These are phyloP conservation scores for Carpinus viminea DNA, from an alignment of 306 rosid species.

Conservation along the genomic window DNA sequence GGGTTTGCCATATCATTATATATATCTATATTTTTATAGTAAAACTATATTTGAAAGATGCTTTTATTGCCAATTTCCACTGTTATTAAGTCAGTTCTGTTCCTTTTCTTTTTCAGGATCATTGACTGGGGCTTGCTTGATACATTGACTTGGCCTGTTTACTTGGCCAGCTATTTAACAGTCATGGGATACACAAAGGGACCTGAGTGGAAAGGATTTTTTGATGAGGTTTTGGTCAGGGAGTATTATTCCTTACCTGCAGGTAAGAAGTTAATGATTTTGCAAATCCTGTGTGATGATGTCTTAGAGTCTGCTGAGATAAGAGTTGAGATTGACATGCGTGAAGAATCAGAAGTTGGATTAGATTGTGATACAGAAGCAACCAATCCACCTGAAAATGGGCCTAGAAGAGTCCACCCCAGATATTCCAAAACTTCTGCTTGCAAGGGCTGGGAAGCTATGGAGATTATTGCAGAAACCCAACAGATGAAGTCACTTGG, in stretches of 20 bases:
- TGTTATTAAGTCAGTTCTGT: constrained; percentile 2
- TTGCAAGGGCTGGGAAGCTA: constrained; percentile 57
- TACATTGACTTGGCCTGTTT: constrained; percentile 87
- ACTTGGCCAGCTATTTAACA: constrained; percentile 64
- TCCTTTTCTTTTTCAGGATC: constrained; percentile 48
- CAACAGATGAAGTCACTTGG: constrained; percentile 40
- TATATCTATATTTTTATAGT: neutral
- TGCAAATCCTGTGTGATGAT: constrained; percentile 84
- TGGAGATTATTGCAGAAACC: constrained; percentile 42
- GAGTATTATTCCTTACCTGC: constrained; percentile 76
- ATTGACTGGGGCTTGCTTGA: constrained; percentile 86
- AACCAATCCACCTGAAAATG: constrained; percentile 48
- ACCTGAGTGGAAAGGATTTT: constrained; percentile 71
- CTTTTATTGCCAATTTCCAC: neutral
- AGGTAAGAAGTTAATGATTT: constrained; percentile 66
- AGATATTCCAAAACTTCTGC: constrained; percentile 67
- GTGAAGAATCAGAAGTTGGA: constrained; percentile 81
- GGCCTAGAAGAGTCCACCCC: constrained; percentile 75
- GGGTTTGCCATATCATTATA: neutral
- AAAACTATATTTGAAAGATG: neutral
- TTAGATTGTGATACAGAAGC: constrained; percentile 66
- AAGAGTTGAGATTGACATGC: constrained; percentile 71
- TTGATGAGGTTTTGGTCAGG: constrained; percentile 51
- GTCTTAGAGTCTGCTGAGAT: constrained; percentile 69
- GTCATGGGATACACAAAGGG: constrained; percentile 61